Base-by-base conservation (phyloP, 768 basidiomycete genomes). In the Boletus subparvulus region DNA sequence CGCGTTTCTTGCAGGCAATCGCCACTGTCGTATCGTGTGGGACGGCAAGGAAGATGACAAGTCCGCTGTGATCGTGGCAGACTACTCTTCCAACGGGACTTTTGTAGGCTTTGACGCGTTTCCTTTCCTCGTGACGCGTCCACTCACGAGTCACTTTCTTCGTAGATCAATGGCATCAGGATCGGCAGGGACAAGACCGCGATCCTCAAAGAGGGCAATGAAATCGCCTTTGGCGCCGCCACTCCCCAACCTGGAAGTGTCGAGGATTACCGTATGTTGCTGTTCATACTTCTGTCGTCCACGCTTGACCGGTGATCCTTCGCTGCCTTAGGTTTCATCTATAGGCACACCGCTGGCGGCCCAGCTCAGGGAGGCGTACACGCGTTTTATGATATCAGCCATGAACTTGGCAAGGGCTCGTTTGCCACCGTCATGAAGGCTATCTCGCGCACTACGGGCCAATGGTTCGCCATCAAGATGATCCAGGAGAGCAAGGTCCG, bases 381-480 rank as follows among this genome's bases (percentile, higher is more conserved):
- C 65, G 80, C 80, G 1, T 74, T 77, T 52, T 92, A 92, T 68
- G 88, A 90, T 59, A 65, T 90, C 39, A 76, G 78, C 33, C 69
- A 76, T 49, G 87, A 90, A 69, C 82, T 98, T 4, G 96, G 96
- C 51, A 88, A 87, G 63, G 96, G 96, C 10, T 86, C 92, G 3
- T 98, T 97, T 68, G 96, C 94, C 5, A 88, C 87, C 11, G 96
- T 98, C 19, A 82, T 87, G 76, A 90, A 88, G 69, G 94, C 91
- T 2, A 77, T 94, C 44, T 80, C 85, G 62, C 83, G 85, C 11
- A 70, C 73, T 21, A 88, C 87, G 12, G 92, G 92, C 12, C 74
- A 81, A 54, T 85, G 85, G 79, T 87, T 82, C 59, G 96, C 96
- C 0, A 85, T 95, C 71, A 98, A 98, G 77, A 87, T 93, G 77